Conservation (phyloP, 148 eudicot genomes). For the Chenopodium suecicum region DNA sequence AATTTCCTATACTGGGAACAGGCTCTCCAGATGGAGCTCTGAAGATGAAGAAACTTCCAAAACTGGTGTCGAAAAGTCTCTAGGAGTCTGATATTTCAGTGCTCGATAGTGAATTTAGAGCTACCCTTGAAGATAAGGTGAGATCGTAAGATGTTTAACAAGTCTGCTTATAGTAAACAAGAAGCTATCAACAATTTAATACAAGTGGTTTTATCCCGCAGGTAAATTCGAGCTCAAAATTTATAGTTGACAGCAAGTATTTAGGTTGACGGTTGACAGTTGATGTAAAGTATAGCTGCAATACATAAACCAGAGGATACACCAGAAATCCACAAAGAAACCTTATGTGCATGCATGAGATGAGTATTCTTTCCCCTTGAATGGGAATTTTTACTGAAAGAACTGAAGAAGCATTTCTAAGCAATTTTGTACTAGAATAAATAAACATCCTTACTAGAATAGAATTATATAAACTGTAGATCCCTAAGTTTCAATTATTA, state of each 20-base stretch:
- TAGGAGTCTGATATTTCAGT: constrained; percentile 46
- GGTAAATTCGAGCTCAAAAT: constrained; percentile 75
- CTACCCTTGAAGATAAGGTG: constrained; percentile 63
- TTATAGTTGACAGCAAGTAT: constrained; percentile 58
- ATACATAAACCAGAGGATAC: too few relatives aligned
- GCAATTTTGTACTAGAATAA: constrained; percentile 16
- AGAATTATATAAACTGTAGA: too few relatives aligned
- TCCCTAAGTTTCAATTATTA: too few relatives aligned
- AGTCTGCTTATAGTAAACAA: not conserved
- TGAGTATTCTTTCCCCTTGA: not conserved
- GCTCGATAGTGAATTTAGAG: constrained; percentile 41
- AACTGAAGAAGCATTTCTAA: not conserved
- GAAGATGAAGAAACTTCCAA: constrained; percentile 40
- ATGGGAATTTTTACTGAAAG: not conserved
- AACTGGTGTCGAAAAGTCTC: constrained; percentile 51
- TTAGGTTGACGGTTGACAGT: constrained; percentile 46
- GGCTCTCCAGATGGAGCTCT: constrained; percentile 52
- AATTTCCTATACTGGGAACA: constrained; percentile 25
- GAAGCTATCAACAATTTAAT: not conserved
- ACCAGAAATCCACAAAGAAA: not conserved
- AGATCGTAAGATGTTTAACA: not conserved
- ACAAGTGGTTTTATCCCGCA: constrained; percentile 27
- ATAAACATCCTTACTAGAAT: too few relatives aligned
- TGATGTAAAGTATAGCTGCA: constrained; percentile 11
- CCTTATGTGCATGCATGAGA: not conserved